Base-by-base conservation (phyloP, 78 protist genomes). In the Dictyostelium firmibasis region DNA sequence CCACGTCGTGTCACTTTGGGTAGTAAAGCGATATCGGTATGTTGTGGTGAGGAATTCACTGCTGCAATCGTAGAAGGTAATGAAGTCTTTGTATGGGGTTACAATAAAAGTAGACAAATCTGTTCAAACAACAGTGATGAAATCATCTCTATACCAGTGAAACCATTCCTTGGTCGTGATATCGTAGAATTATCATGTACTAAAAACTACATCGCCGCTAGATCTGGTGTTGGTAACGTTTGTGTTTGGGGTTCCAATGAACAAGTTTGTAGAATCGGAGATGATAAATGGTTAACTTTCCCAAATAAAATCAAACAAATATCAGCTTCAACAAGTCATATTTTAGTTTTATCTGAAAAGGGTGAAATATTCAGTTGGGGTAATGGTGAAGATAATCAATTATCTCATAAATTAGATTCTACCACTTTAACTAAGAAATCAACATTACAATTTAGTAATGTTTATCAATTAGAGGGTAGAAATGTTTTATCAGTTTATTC, bases 21-120 rank as follows among this genome's bases (percentile, higher is more conserved):
- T 5, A 76, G 78, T 8, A 60, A 47, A 23, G 94, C 94, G 20
- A 11, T 89, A 7, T n/a, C 87, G 4, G 94, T 89, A 0, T 43
- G 29, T 9, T 89, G 94, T 70, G 94, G 94, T 33, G 94, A 89
- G 0, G 94, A 89, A n/a, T 89, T 89, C 25, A 89, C 94, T 0
- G 81, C 75, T 0, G 86, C 94, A 4, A 89, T 89, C 25, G 94
- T 89, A 16, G 94, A 89, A 47, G 94, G 94, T 33, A 89, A 89
- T 31, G 94, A 89, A 89, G 94, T 89, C 4, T 89, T 89, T 33
- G 94, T 89, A 2, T 89, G 94, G 94, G 94, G 94, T 41, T 60
- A 81, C 81, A 89, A 89, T 35, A 81, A 81, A 35, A 70, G 84
- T 7, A 78, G 87, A 69, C 94, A 89, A 38, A 89, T 89, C 6